Evolutionary conservation across 768 basidiomycete genomes (phyloP).

Genomic region (Mycena filopes): DNA sequence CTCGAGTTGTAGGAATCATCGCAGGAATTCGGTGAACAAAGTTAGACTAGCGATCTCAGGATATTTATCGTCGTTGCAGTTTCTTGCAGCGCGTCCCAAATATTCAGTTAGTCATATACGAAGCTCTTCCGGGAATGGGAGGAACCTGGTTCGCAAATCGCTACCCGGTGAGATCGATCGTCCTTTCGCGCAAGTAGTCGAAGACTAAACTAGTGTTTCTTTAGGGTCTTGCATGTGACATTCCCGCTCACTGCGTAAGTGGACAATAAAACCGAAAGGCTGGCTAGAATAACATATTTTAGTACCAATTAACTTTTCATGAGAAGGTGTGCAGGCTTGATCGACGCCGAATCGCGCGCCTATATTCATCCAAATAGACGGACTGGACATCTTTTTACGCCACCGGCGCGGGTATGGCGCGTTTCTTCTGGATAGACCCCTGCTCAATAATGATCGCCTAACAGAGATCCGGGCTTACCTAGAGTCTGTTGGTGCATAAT

Average conservation of each 20-base stretch:
- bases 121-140: conserved; percentile 67
- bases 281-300: background rate
- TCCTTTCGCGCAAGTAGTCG: background rate
- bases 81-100: conserved; percentile 65
- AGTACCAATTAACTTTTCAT: conserved; percentile 72
- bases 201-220: conserved; percentile 7
- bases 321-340: conserved; percentile 51
- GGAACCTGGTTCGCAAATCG: conserved; percentile 70
- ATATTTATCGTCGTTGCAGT: conserved; percentile 37
- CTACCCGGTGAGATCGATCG: conserved; percentile 56
- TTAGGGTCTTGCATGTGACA: conserved; percentile 68
- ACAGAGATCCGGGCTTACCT: conserved; percentile 65
- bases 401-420: conserved; percentile 52
- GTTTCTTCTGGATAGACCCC: background rate
- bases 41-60: background rate
- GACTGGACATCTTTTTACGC: conserved; percentile 74
- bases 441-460: background rate
- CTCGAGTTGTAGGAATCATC: conserved; percentile 50
- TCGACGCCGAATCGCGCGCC: background rate
- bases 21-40: conserved; percentile 61
- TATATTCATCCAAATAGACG: conserved; percentile 44
- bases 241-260: conserved; percentile 63
- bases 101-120: conserved; percentile 66
- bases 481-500: conserved; percentile 46
- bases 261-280: background rate